Percentiles rank a stretch among this genome's conserved stretches.
Conservation (phyloP, 2,329 filamentous ascomycete species). For the Neonectria neomacrospora region DNA sequence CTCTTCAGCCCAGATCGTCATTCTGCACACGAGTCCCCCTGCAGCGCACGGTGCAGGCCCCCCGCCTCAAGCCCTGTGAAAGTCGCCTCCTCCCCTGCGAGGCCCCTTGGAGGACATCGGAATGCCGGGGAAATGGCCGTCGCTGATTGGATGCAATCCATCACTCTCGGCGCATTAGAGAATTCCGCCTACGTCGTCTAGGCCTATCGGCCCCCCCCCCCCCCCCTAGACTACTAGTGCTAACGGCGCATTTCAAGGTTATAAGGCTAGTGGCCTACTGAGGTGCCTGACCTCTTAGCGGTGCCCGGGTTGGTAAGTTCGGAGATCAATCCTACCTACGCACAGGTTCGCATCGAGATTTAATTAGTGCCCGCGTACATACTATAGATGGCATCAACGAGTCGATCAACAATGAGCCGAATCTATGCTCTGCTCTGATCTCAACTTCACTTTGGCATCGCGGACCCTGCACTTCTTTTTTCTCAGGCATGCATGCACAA, state of each 20-base stretch:
- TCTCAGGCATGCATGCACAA: neutral
- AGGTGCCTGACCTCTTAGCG: neutral
- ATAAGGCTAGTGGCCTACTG: neutral
- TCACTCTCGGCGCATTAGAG: neutral
- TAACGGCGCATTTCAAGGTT: neutral
- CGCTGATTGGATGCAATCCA: neutral
- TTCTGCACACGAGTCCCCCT: neutral
- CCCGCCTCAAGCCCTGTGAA: neutral
- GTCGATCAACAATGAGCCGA: too few relatives aligned
- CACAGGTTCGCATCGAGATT: neutral
- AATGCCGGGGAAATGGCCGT: neutral
- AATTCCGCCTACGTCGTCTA: neutral
- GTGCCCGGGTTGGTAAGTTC: neutral
- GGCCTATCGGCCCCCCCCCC: too few relatives aligned
- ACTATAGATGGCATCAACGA: too few relatives aligned
- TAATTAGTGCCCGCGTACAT: neutral
- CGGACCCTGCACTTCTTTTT: neutral
- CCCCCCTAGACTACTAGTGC: too few relatives aligned
- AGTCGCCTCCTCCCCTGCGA: neutral
- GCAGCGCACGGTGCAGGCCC: neutral
- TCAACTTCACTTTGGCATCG: neutral
- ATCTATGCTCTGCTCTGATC: too few relatives aligned
- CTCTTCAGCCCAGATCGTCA: neutral
- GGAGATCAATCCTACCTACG: neutral
- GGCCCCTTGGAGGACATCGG: neutral